Evolutionary conservation across 306 rosid genomes (phyloP).

Genomic region (Hippophae gyantsensis): DNA sequence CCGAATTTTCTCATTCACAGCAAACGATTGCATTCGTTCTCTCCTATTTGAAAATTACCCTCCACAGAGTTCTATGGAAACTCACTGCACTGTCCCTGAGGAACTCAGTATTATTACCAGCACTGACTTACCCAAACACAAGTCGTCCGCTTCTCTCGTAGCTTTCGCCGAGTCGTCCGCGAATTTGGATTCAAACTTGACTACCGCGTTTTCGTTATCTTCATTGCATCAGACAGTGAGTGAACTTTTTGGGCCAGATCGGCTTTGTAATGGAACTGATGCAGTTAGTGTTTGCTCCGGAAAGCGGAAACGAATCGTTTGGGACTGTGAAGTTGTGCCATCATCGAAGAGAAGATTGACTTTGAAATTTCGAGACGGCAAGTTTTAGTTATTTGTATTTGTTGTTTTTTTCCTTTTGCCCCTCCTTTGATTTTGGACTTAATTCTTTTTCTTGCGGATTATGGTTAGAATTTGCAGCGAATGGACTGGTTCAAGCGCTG

Average conservation of each 20-base stretch:
- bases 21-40: too few relatives aligned
- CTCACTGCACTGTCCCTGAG: too few relatives aligned
- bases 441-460: background rate
- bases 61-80: too few relatives aligned
- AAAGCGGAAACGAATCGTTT: conserved; percentile 29
- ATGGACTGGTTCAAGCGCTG: conserved; percentile 2
- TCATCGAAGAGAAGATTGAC: conserved; percentile 12
- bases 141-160: too few relatives aligned
- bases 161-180: background rate
- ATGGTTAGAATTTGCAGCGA: conserved; percentile 16
- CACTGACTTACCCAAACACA: too few relatives aligned
- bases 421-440: background rate
- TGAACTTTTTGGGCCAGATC: background rate
- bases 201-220: conserved; percentile 2
- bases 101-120: too few relatives aligned
- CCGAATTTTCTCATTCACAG: too few relatives aligned
- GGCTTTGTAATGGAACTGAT: background rate
- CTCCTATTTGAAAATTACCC: too few relatives aligned
- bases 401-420: too few relatives aligned
- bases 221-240: background rate
- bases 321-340: conserved; percentile 4
- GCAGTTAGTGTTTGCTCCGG: conserved; percentile 3
- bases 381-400: background rate
- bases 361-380: conserved; percentile 17
- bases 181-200: background rate